Conservation (phyloP, 1,139 yeast species). For the Yamadazyma jaroonii region DNA sequence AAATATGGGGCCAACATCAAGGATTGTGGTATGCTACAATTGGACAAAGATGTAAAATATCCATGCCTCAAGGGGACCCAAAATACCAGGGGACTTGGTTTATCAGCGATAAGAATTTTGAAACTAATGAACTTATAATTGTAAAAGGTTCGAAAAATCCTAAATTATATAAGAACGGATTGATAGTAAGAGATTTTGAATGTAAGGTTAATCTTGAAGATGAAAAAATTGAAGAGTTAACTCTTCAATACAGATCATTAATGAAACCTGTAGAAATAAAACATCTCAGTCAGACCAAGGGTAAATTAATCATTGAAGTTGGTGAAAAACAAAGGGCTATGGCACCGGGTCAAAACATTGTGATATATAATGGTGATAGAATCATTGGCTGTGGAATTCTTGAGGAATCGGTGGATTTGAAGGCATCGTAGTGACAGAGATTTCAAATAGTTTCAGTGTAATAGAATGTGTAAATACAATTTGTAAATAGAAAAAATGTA, state of each 20-base stretch:
- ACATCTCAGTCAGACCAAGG: conserved; percentile 11
- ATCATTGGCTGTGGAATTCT: conserved; percentile 76
- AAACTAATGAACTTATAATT: conserved; percentile 70
- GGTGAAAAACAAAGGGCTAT: conserved; percentile 59
- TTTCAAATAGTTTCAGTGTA: no score
- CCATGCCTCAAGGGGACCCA: conserved; percentile 59
- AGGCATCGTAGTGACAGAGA: no score
- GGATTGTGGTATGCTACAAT: conserved; percentile 95
- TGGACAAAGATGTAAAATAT: conserved; percentile 66
- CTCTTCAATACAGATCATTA: conserved; percentile 67
- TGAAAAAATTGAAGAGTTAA: conserved; percentile 22
- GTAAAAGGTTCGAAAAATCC: conserved; percentile 71
- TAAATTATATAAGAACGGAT: conserved; percentile 46
- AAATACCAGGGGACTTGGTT: conserved; percentile 79
- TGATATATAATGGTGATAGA: conserved; percentile 61
- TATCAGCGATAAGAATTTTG: conserved; percentile 65
- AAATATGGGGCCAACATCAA: conserved; percentile 72
- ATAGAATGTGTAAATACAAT: background rate
- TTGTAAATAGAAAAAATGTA: no score
- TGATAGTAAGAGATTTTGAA: conserved; percentile 46
- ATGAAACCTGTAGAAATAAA: conserved; percentile 48
- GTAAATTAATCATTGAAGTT: conserved; percentile 31
- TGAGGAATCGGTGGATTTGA: conserved; percentile 11
- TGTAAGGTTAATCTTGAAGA: conserved; percentile 38
- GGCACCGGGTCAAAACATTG: conserved; percentile 88